phyloP scores from a whole-genome alignment of 192 early-diverging fungal genomes.

The Endogone sp. region DNA sequence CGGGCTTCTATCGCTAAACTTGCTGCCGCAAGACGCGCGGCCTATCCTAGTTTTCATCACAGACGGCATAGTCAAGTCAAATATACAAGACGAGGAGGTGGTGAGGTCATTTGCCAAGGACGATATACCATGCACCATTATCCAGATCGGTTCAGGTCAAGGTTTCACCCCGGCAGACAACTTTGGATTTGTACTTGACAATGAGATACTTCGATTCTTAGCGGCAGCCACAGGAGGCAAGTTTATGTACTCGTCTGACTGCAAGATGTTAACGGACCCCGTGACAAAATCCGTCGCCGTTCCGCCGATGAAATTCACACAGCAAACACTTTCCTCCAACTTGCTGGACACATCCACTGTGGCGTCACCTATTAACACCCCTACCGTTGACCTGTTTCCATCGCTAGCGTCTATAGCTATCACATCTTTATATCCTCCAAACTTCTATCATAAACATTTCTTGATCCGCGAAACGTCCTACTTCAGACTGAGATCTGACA shows the following conservation, averaged over 20 bases:
- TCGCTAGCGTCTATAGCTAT: neutral
- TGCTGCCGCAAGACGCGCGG: constrained; percentile 38
- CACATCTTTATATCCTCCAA: constrained; percentile 20
- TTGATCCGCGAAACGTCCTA: constrained; percentile 41
- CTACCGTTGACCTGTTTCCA: constrained; percentile 41
- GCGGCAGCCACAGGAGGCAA: constrained; percentile 62
- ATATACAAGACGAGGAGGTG: constrained; percentile 52
- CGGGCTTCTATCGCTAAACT: constrained; percentile 43
- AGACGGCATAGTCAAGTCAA: constrained; percentile 75
- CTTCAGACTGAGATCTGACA: constrained; percentile 35
- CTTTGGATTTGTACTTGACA: constrained; percentile 76
- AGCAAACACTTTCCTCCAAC: neutral
- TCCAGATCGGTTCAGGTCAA: constrained; percentile 67
- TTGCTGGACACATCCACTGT: constrained; percentile 10
- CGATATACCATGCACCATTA: constrained; percentile 60
- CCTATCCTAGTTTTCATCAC: constrained; percentile 60
- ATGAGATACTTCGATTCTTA: constrained; percentile 66
- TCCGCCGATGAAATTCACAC: constrained; percentile 1
- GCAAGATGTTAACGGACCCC: constrained; percentile 26
- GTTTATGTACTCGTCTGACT: constrained; percentile 69
- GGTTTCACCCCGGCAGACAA: constrained; percentile 64
- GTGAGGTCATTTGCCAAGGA: constrained; percentile 58
- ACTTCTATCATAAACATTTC: constrained; percentile 47
- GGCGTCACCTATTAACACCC: constrained; percentile 31
- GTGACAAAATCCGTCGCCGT: neutral